phyloP scores from a whole-genome alignment of 306 rosid genomes.

The Elaeagnus macrophylla region DNA sequence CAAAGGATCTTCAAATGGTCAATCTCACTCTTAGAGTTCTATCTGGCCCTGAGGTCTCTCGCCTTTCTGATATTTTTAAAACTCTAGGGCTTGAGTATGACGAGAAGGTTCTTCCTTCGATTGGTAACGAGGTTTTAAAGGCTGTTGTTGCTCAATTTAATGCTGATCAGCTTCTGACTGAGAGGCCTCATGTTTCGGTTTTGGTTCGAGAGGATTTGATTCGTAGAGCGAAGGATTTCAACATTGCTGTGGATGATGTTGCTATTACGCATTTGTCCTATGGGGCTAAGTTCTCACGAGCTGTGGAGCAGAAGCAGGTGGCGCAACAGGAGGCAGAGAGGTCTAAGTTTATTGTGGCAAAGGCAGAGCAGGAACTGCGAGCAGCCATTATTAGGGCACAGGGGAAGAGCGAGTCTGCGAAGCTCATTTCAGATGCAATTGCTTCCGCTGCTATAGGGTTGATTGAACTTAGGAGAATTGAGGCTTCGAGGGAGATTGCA shows the following conservation, averaged over 20 bases:
- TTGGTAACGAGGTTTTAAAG: constrained; percentile 82
- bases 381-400: constrained; percentile 87
- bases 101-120: constrained; percentile 88
- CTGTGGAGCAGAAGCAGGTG: constrained; percentile 93
- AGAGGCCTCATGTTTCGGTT: constrained; percentile 77
- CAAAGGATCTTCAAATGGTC: constrained; percentile 92
- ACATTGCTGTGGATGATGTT: constrained; percentile 75
- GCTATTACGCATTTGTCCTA: constrained; percentile 83
- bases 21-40: constrained; percentile 74
- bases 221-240: constrained; percentile 71
- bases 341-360: constrained; percentile 81
- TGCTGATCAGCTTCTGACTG: constrained; percentile 89
- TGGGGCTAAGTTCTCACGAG: constrained; percentile 64
- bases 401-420: constrained; percentile 87
- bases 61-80: constrained; percentile 60
- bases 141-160: constrained; percentile 89
- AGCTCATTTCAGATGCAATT: constrained; percentile 82
- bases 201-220: constrained; percentile 70
- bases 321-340: constrained; percentile 98
- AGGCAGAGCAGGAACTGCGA: constrained; percentile 89
- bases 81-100: constrained; percentile 91
- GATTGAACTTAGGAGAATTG: constrained; percentile 80
- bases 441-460: constrained; percentile 54
- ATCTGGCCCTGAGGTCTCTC: constrained; percentile 67
- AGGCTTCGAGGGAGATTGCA: constrained; percentile 81